Evolutionary conservation across 2,329 filamentous ascomycete genomes (phyloP).

Genomic region (Cercospora zeae-maydis): DNA sequence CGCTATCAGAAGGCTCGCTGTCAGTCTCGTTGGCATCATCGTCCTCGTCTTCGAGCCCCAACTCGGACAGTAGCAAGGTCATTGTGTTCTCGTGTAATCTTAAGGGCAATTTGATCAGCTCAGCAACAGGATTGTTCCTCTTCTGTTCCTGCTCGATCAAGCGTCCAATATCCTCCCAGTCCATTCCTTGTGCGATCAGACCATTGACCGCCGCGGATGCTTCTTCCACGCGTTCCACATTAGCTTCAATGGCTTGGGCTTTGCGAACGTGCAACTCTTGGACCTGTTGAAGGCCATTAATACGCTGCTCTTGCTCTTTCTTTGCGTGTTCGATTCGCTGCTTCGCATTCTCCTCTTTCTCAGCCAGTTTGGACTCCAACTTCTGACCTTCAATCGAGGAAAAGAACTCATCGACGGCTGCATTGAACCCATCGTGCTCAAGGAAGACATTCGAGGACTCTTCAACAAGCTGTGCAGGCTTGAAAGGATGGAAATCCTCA

Average conservation of each 20-base stretch:
- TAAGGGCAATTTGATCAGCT: conserved; percentile 79
- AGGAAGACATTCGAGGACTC: conserved; percentile 65
- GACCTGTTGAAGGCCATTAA: conserved; percentile 76
- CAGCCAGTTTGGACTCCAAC: conserved; percentile 75
- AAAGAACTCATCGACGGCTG: conserved; percentile 93
- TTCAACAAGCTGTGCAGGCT: conserved; percentile 72
- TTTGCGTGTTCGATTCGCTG: conserved; percentile 81
- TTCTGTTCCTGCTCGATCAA: conserved; percentile 84
- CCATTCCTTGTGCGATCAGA: conserved; percentile 90
- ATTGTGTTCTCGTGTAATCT: conserved; percentile 88
- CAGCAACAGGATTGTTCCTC: conserved; percentile 76
- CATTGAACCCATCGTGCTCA: conserved; percentile 81
- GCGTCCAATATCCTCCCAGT: conserved; percentile 88
- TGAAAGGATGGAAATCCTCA: conserved; percentile 92
- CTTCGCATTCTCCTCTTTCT: conserved; percentile 76
- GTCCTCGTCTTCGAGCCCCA: conserved; percentile 59
- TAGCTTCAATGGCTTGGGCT: conserved; percentile 84
- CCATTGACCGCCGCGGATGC: conserved; percentile 89
- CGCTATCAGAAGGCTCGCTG: conserved; percentile 59
- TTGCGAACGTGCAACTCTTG: conserved; percentile 83
- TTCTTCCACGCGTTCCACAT: conserved; percentile 86
- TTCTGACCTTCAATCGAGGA: conserved; percentile 94
- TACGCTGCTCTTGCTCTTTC: conserved; percentile 76
- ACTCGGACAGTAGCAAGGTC: conserved; percentile 73
- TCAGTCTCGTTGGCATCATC: conserved; percentile 62